Evolutionary conservation across 2,329 filamentous ascomycete species (phyloP), one percentile per base, ranked within the genome.

Genomic region (Ceratocystis huliohia): DNA sequence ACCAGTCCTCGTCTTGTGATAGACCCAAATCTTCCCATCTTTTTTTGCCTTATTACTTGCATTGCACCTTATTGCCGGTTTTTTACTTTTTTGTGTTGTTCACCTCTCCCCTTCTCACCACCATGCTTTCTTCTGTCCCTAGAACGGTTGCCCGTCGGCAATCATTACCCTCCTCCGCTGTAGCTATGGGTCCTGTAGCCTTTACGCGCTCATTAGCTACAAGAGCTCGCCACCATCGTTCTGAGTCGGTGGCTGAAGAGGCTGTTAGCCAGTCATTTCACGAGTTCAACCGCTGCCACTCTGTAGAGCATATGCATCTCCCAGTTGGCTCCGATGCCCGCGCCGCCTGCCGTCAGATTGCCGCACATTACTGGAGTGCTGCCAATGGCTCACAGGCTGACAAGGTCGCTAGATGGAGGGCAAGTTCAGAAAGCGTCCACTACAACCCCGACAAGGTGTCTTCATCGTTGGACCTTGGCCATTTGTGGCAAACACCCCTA

Each of bases 301-400:
- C 66, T 56, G 48, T 64, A 25, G 66, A 68, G 44, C 64, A 68
- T 22, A 65, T 68, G 61, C 66, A 68, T n/a, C 63, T 66, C 48
- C 66, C 66, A 17, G 66, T 68, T n/a, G 41, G 65, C 61, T 64
- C 48, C 20, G 66, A 68, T 44, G 45, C 61, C 41, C 66, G 64
- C 13, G 53, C 50, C n/a, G 66, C 66, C 30, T 68, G 66, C 41
- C 66, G 66, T 44, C 66, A 68, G 30, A 65, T 68, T 10, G 66
- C 66, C n/a, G 66, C 64, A 44, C 66, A 68, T 45, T 68, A 68
- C 66, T 68, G 66, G 66, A 62, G 66, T 56, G 57, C 66, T 37
- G 64, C 66, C 53, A 56, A 63, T 57, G 66, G 64, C 41, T 65
- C 66, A 41, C 66, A 68, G 37, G 61, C 59, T 3, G 66, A 68